These are phyloP conservation scores for Juglanconis oblonga DNA, from an alignment of 2,329 filamentous ascomycete species.

Conservation along the genomic window DNA sequence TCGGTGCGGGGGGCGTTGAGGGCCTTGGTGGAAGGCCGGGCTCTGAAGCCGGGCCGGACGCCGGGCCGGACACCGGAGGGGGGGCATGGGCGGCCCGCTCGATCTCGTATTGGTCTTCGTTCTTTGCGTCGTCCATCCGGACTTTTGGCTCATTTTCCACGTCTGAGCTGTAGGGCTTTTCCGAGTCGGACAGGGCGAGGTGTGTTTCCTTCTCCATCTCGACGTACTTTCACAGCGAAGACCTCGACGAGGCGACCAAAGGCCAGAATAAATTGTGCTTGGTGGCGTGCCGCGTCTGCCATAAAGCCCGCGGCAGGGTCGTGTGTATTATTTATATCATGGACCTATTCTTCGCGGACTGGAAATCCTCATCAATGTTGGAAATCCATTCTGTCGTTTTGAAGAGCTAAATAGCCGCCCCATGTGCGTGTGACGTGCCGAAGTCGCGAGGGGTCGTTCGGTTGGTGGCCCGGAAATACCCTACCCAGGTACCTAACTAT, in stretches of 20 bases:
- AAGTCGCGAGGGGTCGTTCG: no score
- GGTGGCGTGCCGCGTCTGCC: no score
- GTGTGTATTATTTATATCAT: no score
- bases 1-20: not conserved
- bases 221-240: not conserved
- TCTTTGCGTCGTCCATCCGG: not conserved
- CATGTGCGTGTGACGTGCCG: no score
- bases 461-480: no score
- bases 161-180: conserved; percentile 8
- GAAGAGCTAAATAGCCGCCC: no score
- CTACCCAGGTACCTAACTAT: no score
- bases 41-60: not conserved
- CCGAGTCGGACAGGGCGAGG: conserved; percentile 1
- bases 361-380: no score
- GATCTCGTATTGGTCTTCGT: not conserved
- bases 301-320: no score
- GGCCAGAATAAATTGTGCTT: not conserved
- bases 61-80: not conserved
- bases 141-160: not conserved
- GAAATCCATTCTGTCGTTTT: no score
- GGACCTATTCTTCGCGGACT: no score
- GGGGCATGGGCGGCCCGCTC: not conserved
- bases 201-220: conserved; percentile 2
- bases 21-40: not conserved
- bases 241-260: not conserved